Base-by-base conservation (phyloP, 148 eudicot species). In the Chenopodium berlandieri region DNA sequence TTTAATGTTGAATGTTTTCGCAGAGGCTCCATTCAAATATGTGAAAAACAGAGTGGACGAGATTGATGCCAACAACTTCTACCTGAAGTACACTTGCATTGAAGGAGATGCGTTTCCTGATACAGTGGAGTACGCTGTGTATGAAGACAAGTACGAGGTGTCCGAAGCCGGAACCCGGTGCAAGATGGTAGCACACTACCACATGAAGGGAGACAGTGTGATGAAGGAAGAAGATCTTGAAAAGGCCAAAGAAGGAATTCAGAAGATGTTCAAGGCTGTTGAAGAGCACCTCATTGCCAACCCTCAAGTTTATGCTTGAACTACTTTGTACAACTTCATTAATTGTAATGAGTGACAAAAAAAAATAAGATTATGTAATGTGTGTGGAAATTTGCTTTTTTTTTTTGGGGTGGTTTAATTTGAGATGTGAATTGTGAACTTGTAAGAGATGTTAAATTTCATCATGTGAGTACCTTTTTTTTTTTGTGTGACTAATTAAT, bases 221-320 rank as follows among this genome's bases (percentile, higher is more conserved):
- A 50, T 73, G 10, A 67, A 68, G 2, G 88, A 83, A 8, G 85
- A 67, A 54, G 76, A 58, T 4, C 37, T 86, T 60, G 75, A 9
- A 22, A 13, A 14, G 22, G 83, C 72, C 7, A 40, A 82, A 66
- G 80, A 76, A 17, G 48, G 54, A 4, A 46, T 73, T 44, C 80
- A 62, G 71, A 73, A 52, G 58, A 66, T 83, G 76, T 83, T 79
- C 32, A 83, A 83, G 65, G 72, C 54, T 25, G 88, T 83, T 6
- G 88, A 80, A 83, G 83, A 79, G 2, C 78, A 83, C 44, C 85
- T 86, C 58, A 23, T 80, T 73, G 83, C 85, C 71, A 80, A 86
- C 64, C 85, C 88, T 27, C 62, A 76, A 11, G 72, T 73, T 63
- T 86, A 86, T 64, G 81, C 85, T 63, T 83, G 31, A 60, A 60